phyloP scores from a whole-genome alignment of 441 rosid genomes.

The Hura crepitans region DNA sequence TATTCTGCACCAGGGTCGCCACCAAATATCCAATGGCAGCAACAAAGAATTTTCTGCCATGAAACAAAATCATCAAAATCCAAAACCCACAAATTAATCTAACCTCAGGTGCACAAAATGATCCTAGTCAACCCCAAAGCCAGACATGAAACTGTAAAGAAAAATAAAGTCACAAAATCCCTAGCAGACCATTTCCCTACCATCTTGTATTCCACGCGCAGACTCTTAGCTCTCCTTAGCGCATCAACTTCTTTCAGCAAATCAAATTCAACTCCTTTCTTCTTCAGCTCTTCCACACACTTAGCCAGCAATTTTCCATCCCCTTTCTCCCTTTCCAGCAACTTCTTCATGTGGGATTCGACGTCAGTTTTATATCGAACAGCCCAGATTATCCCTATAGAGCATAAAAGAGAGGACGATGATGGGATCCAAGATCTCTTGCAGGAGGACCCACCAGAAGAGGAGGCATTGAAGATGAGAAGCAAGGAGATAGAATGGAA shows the following conservation, averaged over 20 bases:
- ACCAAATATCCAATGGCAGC: conserved; percentile 9
- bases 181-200: conserved; percentile 80
- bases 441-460: conserved; percentile 31
- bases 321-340: conserved; percentile 80
- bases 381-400: conserved; percentile 76
- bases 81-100: background rate
- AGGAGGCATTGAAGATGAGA: conserved; percentile 62
- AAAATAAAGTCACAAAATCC: conserved; percentile 66
- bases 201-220: conserved; percentile 57
- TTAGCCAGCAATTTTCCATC: conserved; percentile 70
- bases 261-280: conserved; percentile 84
- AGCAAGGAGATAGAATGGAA: conserved; percentile 71
- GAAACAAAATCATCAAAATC: background rate
- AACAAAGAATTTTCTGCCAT: conserved; percentile 10
- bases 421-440: conserved; percentile 78
- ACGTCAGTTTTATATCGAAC: conserved; percentile 76
- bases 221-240: conserved; percentile 79
- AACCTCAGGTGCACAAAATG: conserved; percentile 47
- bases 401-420: conserved; percentile 55
- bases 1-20: conserved; percentile 29
- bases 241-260: conserved; percentile 88
- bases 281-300: conserved; percentile 91
- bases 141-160: conserved; percentile 65
- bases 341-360: conserved; percentile 68
- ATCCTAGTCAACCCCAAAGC: conserved; percentile 71